Evolutionary conservation across 2,329 filamentous ascomycete genomes (phyloP).

Genomic region (Apiospora kogelbergensis): DNA sequence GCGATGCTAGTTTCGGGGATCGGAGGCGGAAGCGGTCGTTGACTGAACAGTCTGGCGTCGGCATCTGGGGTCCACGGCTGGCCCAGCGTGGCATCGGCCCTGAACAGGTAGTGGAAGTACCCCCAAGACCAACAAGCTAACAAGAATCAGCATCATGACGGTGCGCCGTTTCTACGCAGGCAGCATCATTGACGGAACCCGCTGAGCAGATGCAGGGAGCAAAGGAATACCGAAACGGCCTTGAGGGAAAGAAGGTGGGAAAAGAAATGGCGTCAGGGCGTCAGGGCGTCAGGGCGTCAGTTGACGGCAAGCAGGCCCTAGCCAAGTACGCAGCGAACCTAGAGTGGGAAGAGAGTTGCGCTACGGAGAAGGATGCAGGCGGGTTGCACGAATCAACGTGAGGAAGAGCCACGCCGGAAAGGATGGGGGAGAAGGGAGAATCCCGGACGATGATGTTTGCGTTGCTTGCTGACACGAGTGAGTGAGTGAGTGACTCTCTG

Average conservation of each 20-base stretch:
- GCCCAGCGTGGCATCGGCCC: conserved; percentile 42
- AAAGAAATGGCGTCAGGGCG: not conserved
- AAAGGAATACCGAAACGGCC: not conserved
- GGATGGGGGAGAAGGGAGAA: not conserved
- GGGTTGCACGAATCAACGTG: not conserved
- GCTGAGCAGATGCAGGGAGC: not conserved
- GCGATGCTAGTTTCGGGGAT: conserved; percentile 42
- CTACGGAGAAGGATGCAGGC: not conserved
- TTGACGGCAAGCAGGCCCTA: not conserved
- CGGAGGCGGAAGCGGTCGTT: conserved; percentile 48
- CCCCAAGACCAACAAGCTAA: conserved; percentile 38
- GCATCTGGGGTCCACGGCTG: conserved; percentile 51
- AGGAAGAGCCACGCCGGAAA: not conserved
- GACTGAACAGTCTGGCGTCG: conserved; percentile 45
- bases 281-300: too few relatives aligned
- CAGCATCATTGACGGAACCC: not conserved
- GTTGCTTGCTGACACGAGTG: not conserved
- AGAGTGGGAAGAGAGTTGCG: not conserved
- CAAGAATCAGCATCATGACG: conserved; percentile 31
- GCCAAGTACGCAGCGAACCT: not conserved
- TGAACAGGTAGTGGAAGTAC: conserved; percentile 44
- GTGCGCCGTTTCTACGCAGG: not conserved
- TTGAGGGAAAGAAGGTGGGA: not conserved
- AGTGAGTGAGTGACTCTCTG: not conserved
- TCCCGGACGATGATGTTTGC: not conserved